These are phyloP conservation scores for Coemansia sp. DNA, from an alignment of 192 early-diverging fungal genomes.

Conservation along the genomic window DNA sequence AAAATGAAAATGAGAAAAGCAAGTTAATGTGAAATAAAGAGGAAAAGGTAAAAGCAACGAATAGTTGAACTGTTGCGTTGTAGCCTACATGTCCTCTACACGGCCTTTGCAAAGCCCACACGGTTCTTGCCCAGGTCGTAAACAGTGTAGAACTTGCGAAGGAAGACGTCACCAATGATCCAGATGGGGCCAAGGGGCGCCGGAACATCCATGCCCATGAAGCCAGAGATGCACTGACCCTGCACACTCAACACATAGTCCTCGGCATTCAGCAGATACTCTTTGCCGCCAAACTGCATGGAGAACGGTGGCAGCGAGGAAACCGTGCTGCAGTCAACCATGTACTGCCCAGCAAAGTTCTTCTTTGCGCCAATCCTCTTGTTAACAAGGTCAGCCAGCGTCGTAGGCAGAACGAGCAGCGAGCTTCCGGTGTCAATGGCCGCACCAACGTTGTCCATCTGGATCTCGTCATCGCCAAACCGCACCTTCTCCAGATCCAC, in stretches of 20 bases:
- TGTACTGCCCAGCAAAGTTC: conserved; percentile 87
- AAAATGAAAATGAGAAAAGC: too few relatives aligned
- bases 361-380: conserved; percentile 89
- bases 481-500: conserved; percentile 78
- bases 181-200: conserved; percentile 74
- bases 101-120: conserved; percentile 57
- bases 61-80: background rate
- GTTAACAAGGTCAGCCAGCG: conserved; percentile 87
- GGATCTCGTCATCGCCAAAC: conserved; percentile 76
- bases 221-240: conserved; percentile 72
- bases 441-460: conserved; percentile 66
- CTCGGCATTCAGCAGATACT: conserved; percentile 61
- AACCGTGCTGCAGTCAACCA: conserved; percentile 75
- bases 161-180: conserved; percentile 84
- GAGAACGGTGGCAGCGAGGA: conserved; percentile 73
- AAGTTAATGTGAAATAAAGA: background rate
- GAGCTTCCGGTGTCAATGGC: conserved; percentile 94
- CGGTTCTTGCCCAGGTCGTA: conserved; percentile 58
- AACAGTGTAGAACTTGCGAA: conserved; percentile 78
- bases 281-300: conserved; percentile 73
- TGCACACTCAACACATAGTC: conserved; percentile 71
- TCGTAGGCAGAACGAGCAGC: conserved; percentile 75
- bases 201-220: conserved; percentile 93
- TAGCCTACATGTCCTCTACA: conserved; percentile 7
- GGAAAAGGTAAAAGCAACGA: background rate